Evolutionary conservation across 129 eudicot genomes (phyloP).

Genomic region (Cynara cardunculus): DNA sequence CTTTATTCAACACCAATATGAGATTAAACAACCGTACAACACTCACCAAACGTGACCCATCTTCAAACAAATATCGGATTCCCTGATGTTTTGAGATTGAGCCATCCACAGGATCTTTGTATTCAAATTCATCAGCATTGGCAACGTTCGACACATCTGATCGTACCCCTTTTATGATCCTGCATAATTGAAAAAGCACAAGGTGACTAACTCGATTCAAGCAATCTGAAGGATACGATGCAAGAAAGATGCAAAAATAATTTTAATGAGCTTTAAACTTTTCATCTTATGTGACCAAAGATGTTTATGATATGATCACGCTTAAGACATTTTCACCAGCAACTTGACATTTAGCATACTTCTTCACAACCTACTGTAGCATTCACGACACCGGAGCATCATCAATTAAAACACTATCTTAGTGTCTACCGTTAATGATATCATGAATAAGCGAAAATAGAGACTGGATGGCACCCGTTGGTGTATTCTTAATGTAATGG

Average conservation of each 20-base stretch:
- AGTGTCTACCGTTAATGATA: not conserved
- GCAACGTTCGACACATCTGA: constrained; percentile 68
- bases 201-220: not conserved
- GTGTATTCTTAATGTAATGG: no score
- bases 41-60: constrained; percentile 82
- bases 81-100: constrained; percentile 94
- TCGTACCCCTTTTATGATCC: constrained; percentile 52
- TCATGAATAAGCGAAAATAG: no score
- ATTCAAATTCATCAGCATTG: constrained; percentile 86
- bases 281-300: not conserved
- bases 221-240: not conserved
- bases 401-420: not conserved
- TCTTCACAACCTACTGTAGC: not conserved
- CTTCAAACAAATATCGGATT: constrained; percentile 88
- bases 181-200: constrained; percentile 17
- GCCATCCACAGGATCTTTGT: constrained; percentile 98
- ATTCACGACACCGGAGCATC: not conserved
- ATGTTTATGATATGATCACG: not conserved
- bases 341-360: not conserved
- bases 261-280: not conserved
- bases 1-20: not conserved
- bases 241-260: not conserved
- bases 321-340: not conserved
- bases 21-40: not conserved
- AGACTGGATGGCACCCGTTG: no score